Base-by-base conservation (phyloP, 164 flowering plant species). In the Litsea cubeba region DNA sequence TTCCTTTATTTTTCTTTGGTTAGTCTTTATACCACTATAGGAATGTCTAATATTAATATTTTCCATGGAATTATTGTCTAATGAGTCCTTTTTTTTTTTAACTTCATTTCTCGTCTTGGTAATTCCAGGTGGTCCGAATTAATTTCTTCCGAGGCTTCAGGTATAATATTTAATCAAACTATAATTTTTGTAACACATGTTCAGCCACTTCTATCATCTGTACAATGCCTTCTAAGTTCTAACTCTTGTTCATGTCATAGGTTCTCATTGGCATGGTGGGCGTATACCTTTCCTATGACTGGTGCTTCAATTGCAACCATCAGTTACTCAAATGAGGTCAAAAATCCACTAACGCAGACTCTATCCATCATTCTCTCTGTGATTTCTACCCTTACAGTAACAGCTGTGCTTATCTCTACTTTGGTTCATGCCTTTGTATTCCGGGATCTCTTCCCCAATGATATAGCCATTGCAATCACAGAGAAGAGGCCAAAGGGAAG, bases 201-300 rank as follows among this genome's bases (percentile, higher is more conserved):
- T 12, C 12, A 54, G 15, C 58, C 4, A 54, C 60, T 18, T 54
- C 20, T 12, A 17, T 54, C 20, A 14, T 54, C 20, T 54, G 18
- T 18, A 54, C 4, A 54, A 12, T 54, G 60, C 60, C 11, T 51
- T 51, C 18, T 54, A 18, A 15, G 18, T 66, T 28, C 68, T 49
- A 26, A 65, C 60, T 66, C 35, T 25, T 65, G 7, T 12, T 72
- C 1, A 12, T 46, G 14, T n/a, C 7, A 17, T 66, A 88, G 89
- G 82, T 90, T 90, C 69, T 86, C 90, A 5, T 71, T 89, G 78
- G 88, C 93, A 11, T 91, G 95, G 95, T 91, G 95, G 95, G 93
- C 91, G 0, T 91, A 85, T 68, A 88, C 92, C 11, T 90, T 89
- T 67, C 93, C 96, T 0, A 89, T 89, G 92, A 90, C 88, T 0